Conservation (phyloP, 768 basidiomycete species). For the Termitomyces bulborhizus region DNA sequence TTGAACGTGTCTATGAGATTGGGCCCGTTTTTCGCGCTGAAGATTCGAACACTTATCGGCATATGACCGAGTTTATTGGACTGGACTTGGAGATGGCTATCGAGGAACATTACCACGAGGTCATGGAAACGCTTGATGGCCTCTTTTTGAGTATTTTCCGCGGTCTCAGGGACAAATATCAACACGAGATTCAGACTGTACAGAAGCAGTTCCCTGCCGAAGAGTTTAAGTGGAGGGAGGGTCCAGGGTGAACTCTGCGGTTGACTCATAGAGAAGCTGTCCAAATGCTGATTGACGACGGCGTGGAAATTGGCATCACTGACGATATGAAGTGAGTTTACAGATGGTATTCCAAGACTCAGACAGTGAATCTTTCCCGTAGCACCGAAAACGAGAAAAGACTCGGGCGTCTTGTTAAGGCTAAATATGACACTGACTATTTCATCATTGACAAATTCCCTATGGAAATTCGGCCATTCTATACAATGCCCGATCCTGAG, state of each 20-base stretch:
- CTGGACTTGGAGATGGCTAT: constrained; percentile 99
- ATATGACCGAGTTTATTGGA: constrained; percentile 97
- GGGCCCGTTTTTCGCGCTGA: constrained; percentile 97
- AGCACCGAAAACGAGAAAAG: constrained; percentile 96
- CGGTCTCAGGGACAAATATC: constrained; percentile 69
- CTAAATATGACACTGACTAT: constrained; percentile 96
- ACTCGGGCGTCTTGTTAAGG: constrained; percentile 83
- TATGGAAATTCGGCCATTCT: constrained; percentile 91
- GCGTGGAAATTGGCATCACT: constrained; percentile 66
- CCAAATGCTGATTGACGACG: constrained; percentile 81
- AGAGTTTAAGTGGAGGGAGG: constrained; percentile 91
- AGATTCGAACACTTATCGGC: constrained; percentile 94
- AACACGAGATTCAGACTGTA: constrained; percentile 77
- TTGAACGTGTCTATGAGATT: constrained; percentile 97
- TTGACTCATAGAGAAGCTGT: constrained; percentile 86
- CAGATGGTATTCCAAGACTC: constrained; percentile 1
- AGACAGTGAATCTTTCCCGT: constrained; percentile 8
- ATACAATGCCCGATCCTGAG: constrained; percentile 96
- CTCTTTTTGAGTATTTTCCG: constrained; percentile 85
- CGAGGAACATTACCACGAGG: constrained; percentile 98
- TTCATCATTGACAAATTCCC: constrained; percentile 99
- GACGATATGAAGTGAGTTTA: constrained; percentile 83
- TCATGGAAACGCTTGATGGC: constrained; percentile 85
- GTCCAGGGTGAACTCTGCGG: constrained; percentile 82
- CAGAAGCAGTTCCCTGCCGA: constrained; percentile 90